Base-by-base conservation (phyloP, 78 protist species). In the Polysphondylium violaceum region DNA sequence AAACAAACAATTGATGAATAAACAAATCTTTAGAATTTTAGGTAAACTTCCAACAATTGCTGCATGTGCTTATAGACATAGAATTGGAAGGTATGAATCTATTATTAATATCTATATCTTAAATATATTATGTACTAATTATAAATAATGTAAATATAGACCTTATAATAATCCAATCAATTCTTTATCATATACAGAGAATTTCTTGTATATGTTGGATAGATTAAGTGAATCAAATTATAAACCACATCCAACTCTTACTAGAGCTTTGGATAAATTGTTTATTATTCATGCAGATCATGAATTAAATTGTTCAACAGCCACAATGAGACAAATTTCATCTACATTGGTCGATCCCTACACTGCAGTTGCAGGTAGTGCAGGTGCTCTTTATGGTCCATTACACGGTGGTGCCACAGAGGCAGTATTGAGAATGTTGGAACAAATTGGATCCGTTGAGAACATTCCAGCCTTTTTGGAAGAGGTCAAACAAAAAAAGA, bases 271-370 rank as follows among this genome's bases (percentile, higher is more conserved):
- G 40, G 97, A 95, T 27, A 73, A 68, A 25, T 81, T 95, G 55
- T 96, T 96, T 88, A 95, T 96, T 27, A 60, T 95, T 25, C 98
- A 96, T 41, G 98, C 97, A 0, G 98, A 96, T 60, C 98, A 96
- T 76, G 98, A 94, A 89, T 59, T 93, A 55, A 96, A 96, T 83
- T 92, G 96, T 31, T 96, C 98, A 19, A 96, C 98, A 1, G 83
- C 98, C 5, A 86, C 98, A 2, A 74, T 94, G 83, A 74, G 97
- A n/a, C 95, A 92, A n/a, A 68, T 92, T 31, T 50, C 94, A 25
- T 76, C 93, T 2, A 74, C 97, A n/a, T 38, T 55, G 29, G 93
- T 65, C 6, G 95, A 95, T 21, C 97, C 97, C n/a, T 95, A 88
- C 63, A 72, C 94, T 17, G 87, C 93, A 35, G 73, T 93, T n/a